Base-by-base conservation (phyloP, 2,329 filamentous ascomycete species). In the Penicillium verrucosum region DNA sequence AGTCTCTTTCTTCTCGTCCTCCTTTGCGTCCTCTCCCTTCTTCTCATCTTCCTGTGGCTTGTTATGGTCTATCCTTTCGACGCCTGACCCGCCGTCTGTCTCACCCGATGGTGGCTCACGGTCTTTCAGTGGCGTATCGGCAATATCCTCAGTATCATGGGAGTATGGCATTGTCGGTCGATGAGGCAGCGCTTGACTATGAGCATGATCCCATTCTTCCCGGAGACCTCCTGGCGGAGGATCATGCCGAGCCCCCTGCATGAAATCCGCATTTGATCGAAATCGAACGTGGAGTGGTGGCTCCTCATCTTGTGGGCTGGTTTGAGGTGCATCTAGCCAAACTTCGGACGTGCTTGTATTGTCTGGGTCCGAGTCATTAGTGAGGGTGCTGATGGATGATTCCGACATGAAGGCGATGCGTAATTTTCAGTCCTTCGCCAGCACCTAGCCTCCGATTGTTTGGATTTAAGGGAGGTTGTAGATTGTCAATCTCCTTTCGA, bases 71-170 rank as follows among this genome's bases (percentile, higher is more conserved):
- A 10, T 44, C 29, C 18, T 40, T 4, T 56, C 48, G 14, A 56
- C 18, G 3, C 54, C 54, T 21, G 32, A 12, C 14, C 18, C 36
- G 44, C 52, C 49, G 2, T 44, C 50, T 12, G 25, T 7, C 30
- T 58, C 37, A 11, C 34, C 30, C 3, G 44, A 2, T 7, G 50
- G 48, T 21, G 29, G 12, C 4, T 34, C 18, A n/a, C 50, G 45
- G 10, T 58, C 52, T n/a, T 53, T 54, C 4, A 44, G 38, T 0
- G 57, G 54, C 2, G 59, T 60, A 29, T 71, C 69, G 5, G 70
- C 55, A n/a, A 72, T 66, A 51, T 73, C 70, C 11, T 58, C 52
- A 0, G 70, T 64, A 5, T 62, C 62, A 23, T 69, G 67, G 2
- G 51, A n/a, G 36, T 68, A 68, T 1, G 66, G 66, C 36, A 55